These are phyloP conservation scores for Anethum foeniculum DNA, from an alignment of 140 eudicot species.

Conservation along the genomic window DNA sequence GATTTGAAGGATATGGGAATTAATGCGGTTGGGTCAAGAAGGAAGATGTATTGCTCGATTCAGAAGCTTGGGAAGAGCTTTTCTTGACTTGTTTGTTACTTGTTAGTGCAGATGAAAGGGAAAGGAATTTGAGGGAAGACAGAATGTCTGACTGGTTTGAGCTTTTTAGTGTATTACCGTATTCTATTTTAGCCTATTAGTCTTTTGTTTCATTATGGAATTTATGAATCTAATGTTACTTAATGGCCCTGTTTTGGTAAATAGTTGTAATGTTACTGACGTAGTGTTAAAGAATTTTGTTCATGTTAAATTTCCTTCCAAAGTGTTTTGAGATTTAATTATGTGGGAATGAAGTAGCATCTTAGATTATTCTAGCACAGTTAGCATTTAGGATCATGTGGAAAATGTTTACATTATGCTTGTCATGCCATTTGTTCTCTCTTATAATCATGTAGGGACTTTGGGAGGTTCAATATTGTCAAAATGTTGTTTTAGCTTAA, in stretches of 20 bases:
- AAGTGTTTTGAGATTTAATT: conserved; percentile 5
- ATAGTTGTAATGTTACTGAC: conserved; percentile 8
- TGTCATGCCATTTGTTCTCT: background rate
- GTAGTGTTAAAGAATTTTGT: conserved; percentile 1
- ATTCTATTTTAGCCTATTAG: conserved; percentile 23
- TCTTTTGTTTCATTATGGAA: conserved; percentile 21
- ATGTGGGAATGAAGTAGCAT: background rate
- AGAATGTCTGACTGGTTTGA: conserved; percentile 39
- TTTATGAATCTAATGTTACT: conserved; percentile 1
- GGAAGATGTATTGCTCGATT: conserved; percentile 73
- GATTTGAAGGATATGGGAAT: conserved; percentile 97
- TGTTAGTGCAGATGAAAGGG: background rate
- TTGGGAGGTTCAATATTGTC: background rate
- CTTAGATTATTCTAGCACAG: background rate
- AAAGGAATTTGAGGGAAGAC: conserved; percentile 22
- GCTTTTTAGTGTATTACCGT: conserved; percentile 22
- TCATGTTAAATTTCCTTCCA: background rate
- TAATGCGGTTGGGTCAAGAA: conserved; percentile 71
- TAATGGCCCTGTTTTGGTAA: conserved; percentile 15
- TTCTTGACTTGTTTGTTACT: conserved; percentile 26
- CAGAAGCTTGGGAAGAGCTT: conserved; percentile 64
- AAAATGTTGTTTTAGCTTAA: background rate
- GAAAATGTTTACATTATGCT: background rate
- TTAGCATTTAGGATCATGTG: background rate
- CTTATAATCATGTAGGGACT: background rate